phyloP scores from a whole-genome alignment of 306 rosid species.

The Echinosophora koreensis region DNA sequence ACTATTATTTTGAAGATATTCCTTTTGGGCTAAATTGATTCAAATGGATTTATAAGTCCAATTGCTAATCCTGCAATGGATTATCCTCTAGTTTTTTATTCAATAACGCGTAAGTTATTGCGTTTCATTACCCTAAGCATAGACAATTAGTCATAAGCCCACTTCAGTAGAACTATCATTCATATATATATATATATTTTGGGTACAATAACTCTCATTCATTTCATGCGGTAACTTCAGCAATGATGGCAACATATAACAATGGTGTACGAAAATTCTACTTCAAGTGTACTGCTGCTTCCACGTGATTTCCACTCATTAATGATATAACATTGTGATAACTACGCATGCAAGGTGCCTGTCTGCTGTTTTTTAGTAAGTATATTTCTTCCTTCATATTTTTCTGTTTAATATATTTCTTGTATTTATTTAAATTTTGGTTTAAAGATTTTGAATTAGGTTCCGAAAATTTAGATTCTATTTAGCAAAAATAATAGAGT shows the following conservation, averaged over 20 bases:
- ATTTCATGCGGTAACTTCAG: slow-evolving; percentile 14
- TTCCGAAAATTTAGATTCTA: neutral
- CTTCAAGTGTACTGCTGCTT: slow-evolving; percentile 33
- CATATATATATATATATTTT: too few relatives aligned
- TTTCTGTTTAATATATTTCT: neutral
- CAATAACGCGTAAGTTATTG: neutral
- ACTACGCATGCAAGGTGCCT: slow-evolving; percentile 11
- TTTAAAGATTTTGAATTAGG: neutral
- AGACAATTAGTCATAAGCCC: neutral
- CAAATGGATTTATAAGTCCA: neutral
- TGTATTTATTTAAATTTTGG: neutral
- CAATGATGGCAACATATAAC: neutral
- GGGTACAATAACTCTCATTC: too few relatives aligned
- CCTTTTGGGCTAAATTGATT: neutral
- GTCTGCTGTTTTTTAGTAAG: neutral
- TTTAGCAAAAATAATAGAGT: neutral
- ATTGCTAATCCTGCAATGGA: neutral
- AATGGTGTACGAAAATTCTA: slow-evolving; percentile 6
- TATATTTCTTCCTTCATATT: neutral
- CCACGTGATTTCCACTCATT: slow-evolving; percentile 22
- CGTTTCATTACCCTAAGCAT: neutral
- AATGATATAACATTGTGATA: neutral
- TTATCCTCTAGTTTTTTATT: neutral
- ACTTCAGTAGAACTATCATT: neutral
- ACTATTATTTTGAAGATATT: too few relatives aligned